Conservation (phyloP, 2,329 filamentous ascomycete species). For the Sporothrix variecibatus region DNA sequence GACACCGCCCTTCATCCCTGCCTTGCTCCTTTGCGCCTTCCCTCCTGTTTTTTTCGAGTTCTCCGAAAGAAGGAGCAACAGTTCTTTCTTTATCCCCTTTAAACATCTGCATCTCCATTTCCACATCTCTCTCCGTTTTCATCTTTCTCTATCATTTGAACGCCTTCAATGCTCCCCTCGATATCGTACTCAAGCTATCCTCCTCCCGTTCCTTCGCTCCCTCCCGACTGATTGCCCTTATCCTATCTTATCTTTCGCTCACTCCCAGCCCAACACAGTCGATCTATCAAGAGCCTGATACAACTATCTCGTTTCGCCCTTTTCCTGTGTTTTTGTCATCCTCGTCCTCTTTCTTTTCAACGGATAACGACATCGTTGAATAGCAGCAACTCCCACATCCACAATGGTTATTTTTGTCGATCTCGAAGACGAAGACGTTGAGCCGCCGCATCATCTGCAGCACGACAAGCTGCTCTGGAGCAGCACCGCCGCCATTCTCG, state of each 20-base stretch:
- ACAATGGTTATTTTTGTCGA: constrained; percentile 41
- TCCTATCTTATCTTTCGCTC: constrained; percentile 14
- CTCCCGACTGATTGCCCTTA: constrained; percentile 15
- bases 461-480: constrained; percentile 34
- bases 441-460: constrained; percentile 34
- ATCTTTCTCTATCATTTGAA: not conserved
- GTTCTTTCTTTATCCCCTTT: not conserved
- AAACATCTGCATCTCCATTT: not conserved
- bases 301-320: not conserved
- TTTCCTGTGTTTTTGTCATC: not conserved
- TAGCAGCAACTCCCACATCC: not conserved
- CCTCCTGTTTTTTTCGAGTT: not conserved
- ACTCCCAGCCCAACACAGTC: not conserved
- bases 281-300: not conserved
- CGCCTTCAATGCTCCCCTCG: constrained; percentile 9
- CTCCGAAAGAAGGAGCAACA: constrained; percentile 5
- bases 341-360: not conserved
- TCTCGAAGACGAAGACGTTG: constrained; percentile 38
- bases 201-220: not conserved
- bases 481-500: constrained; percentile 25
- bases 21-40: constrained; percentile 3
- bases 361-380: not conserved
- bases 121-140: not conserved
- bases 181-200: not conserved
- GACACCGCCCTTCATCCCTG: constrained; percentile 21